Evolutionary conservation across 2,329 filamentous ascomycete species (phyloP).

Genomic region (Mollisia scopiformis): DNA sequence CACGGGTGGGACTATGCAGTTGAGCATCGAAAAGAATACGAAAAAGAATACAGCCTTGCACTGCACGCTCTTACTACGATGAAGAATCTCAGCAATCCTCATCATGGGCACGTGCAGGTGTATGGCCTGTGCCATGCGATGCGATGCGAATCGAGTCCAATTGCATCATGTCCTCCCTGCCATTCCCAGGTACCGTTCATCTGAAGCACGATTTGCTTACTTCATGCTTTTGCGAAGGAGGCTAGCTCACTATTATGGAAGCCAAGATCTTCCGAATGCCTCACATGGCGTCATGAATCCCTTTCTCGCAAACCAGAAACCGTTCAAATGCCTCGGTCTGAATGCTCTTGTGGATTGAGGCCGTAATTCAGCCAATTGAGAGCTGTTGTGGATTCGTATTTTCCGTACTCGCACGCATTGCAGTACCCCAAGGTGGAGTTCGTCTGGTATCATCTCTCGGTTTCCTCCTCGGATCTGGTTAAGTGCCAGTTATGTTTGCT

Average conservation of each 20-base stretch:
- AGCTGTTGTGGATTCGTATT: neutral
- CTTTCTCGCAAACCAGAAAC: neutral
- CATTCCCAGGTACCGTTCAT: neutral
- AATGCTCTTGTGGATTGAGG: neutral
- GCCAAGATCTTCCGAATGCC: neutral
- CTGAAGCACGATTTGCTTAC: neutral
- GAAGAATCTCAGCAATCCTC: neutral
- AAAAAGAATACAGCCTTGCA: neutral
- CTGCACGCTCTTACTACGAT: neutral
- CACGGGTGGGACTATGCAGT: neutral
- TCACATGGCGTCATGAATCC: neutral
- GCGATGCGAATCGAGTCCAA: neutral
- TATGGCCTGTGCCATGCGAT: neutral
- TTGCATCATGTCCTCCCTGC: too few relatives aligned
- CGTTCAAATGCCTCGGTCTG: neutral
- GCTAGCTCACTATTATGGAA: neutral
- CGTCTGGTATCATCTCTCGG: neutral
- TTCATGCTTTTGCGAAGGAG: neutral
- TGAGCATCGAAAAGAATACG: neutral
- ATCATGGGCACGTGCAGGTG: neutral
- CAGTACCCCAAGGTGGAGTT: neutral
- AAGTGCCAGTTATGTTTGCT: neutral
- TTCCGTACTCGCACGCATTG: neutral
- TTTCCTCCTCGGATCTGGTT: neutral
- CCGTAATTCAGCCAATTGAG: neutral